These are phyloP conservation scores for Symbiotaphrina buchneri DNA, from an alignment of 495 filamentous ascomycete species.

Conservation along the genomic window DNA sequence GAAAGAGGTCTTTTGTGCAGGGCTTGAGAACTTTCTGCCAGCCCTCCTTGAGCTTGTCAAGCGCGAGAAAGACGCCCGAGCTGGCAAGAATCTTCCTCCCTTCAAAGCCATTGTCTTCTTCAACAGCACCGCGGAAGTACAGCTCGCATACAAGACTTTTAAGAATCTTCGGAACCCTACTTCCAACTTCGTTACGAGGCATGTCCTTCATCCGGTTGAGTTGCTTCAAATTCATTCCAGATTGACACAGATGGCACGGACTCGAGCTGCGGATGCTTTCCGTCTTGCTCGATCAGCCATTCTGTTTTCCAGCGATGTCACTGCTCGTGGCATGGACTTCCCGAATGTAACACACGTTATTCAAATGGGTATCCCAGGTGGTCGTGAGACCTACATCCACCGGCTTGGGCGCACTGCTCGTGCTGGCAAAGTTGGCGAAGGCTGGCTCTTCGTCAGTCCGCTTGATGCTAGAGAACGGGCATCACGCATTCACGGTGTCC, in stretches of 20 bases:
- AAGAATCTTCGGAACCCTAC: conserved; percentile 19
- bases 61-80: conserved; percentile 21
- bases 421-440: conserved; percentile 57
- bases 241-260: conserved; percentile 46
- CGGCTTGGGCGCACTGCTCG: conserved; percentile 54
- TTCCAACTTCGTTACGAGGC: conserved; percentile 7
- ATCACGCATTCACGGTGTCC: conserved; percentile 32
- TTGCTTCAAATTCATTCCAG: conserved; percentile 59
- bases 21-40: conserved; percentile 59
- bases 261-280: conserved; percentile 48
- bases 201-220: conserved; percentile 21
- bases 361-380: conserved; percentile 51
- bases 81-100: conserved; percentile 18
- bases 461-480: conserved; percentile 28
- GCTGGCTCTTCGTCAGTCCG: conserved; percentile 49
- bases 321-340: conserved; percentile 92
- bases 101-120: conserved; percentile 94
- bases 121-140: conserved; percentile 49
- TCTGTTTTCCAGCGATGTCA: conserved; percentile 82
- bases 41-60: conserved; percentile 51
- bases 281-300: conserved; percentile 36
- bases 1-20: conserved; percentile 33
- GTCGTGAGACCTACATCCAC: conserved; percentile 70
- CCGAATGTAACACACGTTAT: conserved; percentile 81
- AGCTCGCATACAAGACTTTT: conserved; percentile 38